Evolutionary conservation across 345 rosid genomes (phyloP).

Genomic region (Adansonia digitata): DNA sequence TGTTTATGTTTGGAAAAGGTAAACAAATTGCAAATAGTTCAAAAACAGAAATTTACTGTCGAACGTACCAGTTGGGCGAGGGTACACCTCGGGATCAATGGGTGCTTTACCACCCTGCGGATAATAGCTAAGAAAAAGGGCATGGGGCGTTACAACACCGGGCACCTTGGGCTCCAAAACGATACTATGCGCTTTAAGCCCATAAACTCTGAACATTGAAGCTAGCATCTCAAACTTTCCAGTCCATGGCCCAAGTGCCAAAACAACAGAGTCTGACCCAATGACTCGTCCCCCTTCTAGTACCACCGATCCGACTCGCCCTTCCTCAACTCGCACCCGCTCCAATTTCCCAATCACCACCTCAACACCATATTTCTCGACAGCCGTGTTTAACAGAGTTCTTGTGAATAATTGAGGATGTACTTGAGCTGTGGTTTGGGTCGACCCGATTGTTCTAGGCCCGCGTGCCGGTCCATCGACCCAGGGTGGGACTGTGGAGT

Average conservation of each 20-base stretch:
- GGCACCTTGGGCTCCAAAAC: constrained; percentile 67
- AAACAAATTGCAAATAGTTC: not conserved
- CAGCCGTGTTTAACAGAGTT: constrained; percentile 49
- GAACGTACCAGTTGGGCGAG: constrained; percentile 65
- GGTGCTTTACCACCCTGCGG: constrained; percentile 50
- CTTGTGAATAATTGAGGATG: constrained; percentile 78
- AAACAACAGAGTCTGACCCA: constrained; percentile 60
- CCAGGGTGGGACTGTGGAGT: constrained; percentile 53
- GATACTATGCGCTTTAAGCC: constrained; percentile 73
- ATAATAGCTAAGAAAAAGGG: constrained; percentile 53
- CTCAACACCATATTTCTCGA: constrained; percentile 53
- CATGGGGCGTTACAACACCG: constrained; percentile 61
- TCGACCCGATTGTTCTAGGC: constrained; percentile 53
- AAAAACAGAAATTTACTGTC: not conserved
- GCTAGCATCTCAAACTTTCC: constrained; percentile 59
- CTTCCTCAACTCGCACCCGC: constrained; percentile 41
- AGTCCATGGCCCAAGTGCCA: constrained; percentile 87
- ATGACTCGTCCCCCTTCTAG: constrained; percentile 56
- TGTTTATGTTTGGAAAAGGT: not conserved
- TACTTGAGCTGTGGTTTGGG: constrained; percentile 69
- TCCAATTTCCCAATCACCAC: constrained; percentile 66
- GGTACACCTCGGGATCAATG: constrained; percentile 76
- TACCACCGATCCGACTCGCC: constrained; percentile 49
- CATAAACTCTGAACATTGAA: constrained; percentile 61
- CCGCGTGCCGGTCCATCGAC: constrained; percentile 54